Base-by-base conservation (phyloP, 169 alveolate genomes). In the Eimeria falciformis region DNA sequence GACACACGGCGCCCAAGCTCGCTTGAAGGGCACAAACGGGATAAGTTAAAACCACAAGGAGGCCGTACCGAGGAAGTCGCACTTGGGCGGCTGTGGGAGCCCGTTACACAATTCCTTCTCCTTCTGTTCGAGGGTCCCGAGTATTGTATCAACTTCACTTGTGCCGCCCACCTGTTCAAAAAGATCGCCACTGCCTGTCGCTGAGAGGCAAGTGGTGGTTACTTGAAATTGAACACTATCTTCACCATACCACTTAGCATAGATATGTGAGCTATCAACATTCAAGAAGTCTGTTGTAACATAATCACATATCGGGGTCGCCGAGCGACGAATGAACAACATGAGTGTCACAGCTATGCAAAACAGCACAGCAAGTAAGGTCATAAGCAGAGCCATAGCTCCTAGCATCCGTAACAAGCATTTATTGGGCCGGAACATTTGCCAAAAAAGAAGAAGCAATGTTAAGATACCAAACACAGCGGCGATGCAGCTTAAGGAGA, bases 141-240 rank as follows among this genome's bases (percentile, higher is more conserved):
- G 21, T 9, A 47, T n/a, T 5, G 40, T 18, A 12, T 77, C 86
- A 11, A 77, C 50, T 77, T 27, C 47, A 25, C 25, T 77, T 12
- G 86, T 45, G 27, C 86, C 86, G 45, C 50, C 86, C 25, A 46
- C 86, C 17, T n/a, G 29, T 68, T 77, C 29, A 27, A 77, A 66
- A 12, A 77, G 27, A 27, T 77, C 86, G n/a, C 86, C 86, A 53
- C 68, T 77, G 43, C 86, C 46, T 1, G 86, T 45, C 25, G 47
- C 86, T 45, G 86, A 77, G 1, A 77, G 53, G 33, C 86, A 77
- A 43, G 23, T 27, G 62, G 46, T 77, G 86, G 53, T 17, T 5
- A 4, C 46, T 47, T 77, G 66, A 14, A 77, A 77, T 2, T 46
- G 4, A 46, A 23, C 68, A 47, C 86, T 77, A 23, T 45, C 66